These are phyloP conservation scores for Angomonas ambiguus DNA, from an alignment of 208 protist genomes.

Conservation along the genomic window DNA sequence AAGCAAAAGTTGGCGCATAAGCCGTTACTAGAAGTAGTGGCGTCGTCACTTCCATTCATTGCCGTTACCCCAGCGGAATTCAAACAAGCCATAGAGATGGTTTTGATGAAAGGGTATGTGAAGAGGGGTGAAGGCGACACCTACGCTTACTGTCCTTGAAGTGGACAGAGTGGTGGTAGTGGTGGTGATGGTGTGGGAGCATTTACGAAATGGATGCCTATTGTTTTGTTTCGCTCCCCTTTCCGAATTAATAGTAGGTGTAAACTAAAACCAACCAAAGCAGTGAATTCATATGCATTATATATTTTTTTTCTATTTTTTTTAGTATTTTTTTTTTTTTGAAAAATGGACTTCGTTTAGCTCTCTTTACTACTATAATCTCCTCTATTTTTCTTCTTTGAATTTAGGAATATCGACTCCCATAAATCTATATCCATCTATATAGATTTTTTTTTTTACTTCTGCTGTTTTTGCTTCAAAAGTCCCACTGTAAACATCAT, in stretches of 20 bases:
- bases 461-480: constrained; percentile 6
- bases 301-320: background rate
- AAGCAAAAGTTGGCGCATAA: background rate
- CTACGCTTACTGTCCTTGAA: background rate
- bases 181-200: too few relatives aligned
- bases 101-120: background rate
- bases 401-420: too few relatives aligned
- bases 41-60: background rate
- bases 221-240: too few relatives aligned
- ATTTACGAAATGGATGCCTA: too few relatives aligned
- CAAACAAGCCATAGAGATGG: background rate
- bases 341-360: background rate
- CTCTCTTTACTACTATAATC: background rate
- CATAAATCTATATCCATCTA: background rate
- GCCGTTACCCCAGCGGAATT: background rate
- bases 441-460: background rate
- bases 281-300: too few relatives aligned
- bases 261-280: too few relatives aligned
- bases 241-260: too few relatives aligned
- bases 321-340: background rate
- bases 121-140: background rate
- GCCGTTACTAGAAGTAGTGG: background rate
- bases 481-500: constrained; percentile 11
- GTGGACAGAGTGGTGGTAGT: too few relatives aligned
- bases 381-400: constrained; percentile 1